Conservation (phyloP, 2,329 filamentous ascomycete species). For the Colletotrichum tamarilloi region DNA sequence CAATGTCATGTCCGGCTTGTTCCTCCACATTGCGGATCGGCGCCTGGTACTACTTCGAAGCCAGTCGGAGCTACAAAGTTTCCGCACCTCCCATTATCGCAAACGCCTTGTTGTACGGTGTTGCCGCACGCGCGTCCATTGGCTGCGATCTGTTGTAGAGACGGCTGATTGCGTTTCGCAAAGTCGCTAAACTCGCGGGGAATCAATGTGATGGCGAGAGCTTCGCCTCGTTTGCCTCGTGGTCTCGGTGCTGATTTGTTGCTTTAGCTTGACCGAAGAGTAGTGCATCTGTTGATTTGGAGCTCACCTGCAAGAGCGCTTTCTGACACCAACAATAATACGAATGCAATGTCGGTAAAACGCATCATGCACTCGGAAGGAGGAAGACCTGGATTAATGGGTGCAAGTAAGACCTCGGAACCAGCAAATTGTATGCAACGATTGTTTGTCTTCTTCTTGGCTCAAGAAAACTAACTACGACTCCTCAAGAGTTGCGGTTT, state of each 20-base stretch:
- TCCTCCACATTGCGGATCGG: conserved; percentile 15
- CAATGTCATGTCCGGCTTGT: neutral
- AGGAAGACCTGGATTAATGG: too few species aligned
- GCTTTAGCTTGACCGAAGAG: neutral
- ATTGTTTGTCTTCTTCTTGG: neutral
- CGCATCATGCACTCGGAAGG: neutral
- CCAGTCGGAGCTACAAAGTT: conserved; percentile 24
- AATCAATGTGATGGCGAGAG: neutral
- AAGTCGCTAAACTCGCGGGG: neutral
- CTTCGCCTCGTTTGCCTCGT: conserved; percentile 13
- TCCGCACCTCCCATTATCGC: conserved; percentile 28
- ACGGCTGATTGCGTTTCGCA: neutral
- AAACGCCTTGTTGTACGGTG: neutral
- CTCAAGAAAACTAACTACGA: rapidly evolving
- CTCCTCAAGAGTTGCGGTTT: neutral
- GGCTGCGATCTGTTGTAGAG: neutral
- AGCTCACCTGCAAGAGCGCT: neutral
- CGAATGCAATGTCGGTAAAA: neutral
- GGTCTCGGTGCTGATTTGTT: neutral
- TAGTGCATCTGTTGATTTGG: too few species aligned
- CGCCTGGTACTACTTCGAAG: conserved; percentile 2
- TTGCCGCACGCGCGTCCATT: conserved; percentile 8
- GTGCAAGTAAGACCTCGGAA: too few species aligned
- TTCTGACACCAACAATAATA: neutral
- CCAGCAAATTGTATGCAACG: too few species aligned